phyloP scores from a whole-genome alignment of 805 yeast genomes.

The Starmera caribaea region DNA sequence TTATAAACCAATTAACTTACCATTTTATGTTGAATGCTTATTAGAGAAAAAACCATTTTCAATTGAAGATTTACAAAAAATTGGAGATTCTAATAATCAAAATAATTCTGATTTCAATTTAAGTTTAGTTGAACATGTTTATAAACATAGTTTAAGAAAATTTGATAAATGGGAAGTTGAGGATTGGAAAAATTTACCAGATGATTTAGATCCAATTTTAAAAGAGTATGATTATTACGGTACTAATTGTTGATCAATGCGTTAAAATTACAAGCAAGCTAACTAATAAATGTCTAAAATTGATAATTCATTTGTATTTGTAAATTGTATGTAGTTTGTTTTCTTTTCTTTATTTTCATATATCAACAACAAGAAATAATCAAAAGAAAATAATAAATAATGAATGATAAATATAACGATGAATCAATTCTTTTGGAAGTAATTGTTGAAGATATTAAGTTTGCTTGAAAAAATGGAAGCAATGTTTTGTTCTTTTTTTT shows the following conservation, averaged over 20 bases:
- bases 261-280: background rate
- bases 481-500: background rate
- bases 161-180: slow-evolving; percentile 20
- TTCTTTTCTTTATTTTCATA: background rate
- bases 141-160: background rate
- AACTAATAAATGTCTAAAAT: background rate
- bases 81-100: background rate
- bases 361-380: no score
- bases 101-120: background rate
- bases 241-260: no score
- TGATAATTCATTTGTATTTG: background rate
- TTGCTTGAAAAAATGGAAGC: no score
- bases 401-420: no score
- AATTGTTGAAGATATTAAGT: no score
- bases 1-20: slow-evolving; percentile 37
- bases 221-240: background rate
- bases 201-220: slow-evolving; percentile 19
- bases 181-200: slow-evolving; percentile 24
- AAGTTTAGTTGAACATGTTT: no score
- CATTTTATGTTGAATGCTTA: slow-evolving; percentile 22
- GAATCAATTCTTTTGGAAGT: no score
- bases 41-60: slow-evolving; percentile 8
- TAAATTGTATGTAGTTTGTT: background rate
- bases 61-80: background rate
- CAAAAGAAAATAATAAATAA: no score